Conservation (phyloP, 257 asterid species). For the Nicotiana knightiana region DNA sequence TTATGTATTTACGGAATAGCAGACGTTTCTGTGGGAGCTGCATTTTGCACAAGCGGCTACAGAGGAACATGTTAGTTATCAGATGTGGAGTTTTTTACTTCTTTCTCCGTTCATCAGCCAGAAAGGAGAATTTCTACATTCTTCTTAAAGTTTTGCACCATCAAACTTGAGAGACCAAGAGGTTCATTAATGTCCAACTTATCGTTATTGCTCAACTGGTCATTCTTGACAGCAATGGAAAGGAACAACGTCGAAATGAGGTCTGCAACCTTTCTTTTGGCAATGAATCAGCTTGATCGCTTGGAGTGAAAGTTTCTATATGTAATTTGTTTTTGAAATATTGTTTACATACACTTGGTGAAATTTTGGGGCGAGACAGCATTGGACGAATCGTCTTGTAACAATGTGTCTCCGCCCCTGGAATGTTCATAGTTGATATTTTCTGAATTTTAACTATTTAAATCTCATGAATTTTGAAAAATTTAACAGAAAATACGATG, state of each 20-base stretch:
- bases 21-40: neutral
- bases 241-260: neutral
- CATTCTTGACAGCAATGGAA: neutral
- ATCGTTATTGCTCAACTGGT: neutral
- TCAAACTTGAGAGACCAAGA: neutral
- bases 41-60: neutral
- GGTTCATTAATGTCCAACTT: neutral
- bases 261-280: neutral
- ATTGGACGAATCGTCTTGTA: too few species aligned
- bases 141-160: conserved; percentile 14
- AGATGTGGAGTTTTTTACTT: neutral
- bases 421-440: too few species aligned
- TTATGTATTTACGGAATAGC: neutral
- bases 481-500: too few species aligned
- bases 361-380: neutral
- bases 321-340: neutral
- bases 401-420: too few species aligned
- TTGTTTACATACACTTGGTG: neutral
- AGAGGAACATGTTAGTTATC: neutral
- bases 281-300: neutral
- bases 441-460: too few species aligned
- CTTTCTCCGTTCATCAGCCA: neutral
- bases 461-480: neutral
- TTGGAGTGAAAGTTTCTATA: neutral
- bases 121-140: neutral